Evolutionary conservation across 2,329 filamentous ascomycete genomes (phyloP).

Genomic region (Phoma herbarum): DNA sequence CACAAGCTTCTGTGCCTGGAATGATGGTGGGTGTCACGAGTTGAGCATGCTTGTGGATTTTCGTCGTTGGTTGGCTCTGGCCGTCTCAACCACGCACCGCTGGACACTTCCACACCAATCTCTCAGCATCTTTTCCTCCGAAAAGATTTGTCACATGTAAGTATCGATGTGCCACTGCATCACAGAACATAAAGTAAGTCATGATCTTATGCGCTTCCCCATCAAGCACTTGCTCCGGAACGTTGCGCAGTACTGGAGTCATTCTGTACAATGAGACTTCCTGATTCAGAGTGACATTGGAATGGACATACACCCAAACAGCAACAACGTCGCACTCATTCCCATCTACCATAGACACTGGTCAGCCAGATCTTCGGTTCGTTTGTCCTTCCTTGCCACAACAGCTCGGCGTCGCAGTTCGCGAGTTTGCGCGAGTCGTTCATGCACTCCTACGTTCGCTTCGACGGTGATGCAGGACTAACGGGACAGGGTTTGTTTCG

Average conservation of each 20-base stretch:
- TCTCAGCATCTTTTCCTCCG: slow-evolving; percentile 1
- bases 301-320: slow-evolving; percentile 9
- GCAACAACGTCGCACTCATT: slow-evolving; percentile 5
- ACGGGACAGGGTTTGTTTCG: slow-evolving; percentile 20
- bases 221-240: slow-evolving; percentile 15
- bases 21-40: slow-evolving; percentile 24
- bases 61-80: slow-evolving; percentile 11
- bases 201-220: slow-evolving; percentile 13
- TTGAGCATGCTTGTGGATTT: slow-evolving; percentile 13
- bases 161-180: slow-evolving; percentile 17
- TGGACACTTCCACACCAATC: slow-evolving; percentile 5
- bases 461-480: slow-evolving; percentile 12
- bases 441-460: slow-evolving; percentile 19
- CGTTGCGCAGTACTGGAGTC: slow-evolving; percentile 12
- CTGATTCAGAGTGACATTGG: slow-evolving; percentile 16
- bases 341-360: slow-evolving; percentile 1
- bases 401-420: slow-evolving; percentile 4
- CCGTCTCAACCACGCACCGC: neutral
- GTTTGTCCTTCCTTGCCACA: slow-evolving; percentile 8
- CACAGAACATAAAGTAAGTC: slow-evolving; percentile 13
- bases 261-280: slow-evolving; percentile 14
- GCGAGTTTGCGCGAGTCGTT: slow-evolving; percentile 18
- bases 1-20: slow-evolving; percentile 19
- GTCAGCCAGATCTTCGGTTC: slow-evolving; percentile 5
- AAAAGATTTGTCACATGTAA: slow-evolving; percentile 11